Percentiles rank a stretch among this genome's conserved stretches.
These are phyloP conservation scores for Fusarium azukiicola DNA, from an alignment of 2,329 filamentous ascomycete species.

Conservation along the genomic window DNA sequence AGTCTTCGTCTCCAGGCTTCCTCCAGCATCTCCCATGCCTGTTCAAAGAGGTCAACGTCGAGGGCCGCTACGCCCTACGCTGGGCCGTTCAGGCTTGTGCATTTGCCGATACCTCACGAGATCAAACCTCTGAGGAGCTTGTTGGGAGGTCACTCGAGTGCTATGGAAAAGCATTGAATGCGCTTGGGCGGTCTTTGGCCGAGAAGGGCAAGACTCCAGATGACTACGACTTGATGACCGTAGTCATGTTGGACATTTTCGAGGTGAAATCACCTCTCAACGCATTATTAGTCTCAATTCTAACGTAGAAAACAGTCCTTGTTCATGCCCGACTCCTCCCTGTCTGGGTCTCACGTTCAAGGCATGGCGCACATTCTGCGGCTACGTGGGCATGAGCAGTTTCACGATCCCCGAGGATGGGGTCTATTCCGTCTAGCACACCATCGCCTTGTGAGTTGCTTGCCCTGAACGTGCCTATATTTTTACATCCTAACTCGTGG, in stretches of 20 bases:
- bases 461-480: neutral
- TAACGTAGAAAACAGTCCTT: conserved; percentile 53
- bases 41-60: conserved; percentile 63
- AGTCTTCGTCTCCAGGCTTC: conserved; percentile 62
- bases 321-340: conserved; percentile 54
- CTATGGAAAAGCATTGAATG: conserved; percentile 61
- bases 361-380: conserved; percentile 66
- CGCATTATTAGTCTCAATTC: neutral
- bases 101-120: conserved; percentile 59
- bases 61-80: conserved; percentile 61
- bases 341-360: conserved; percentile 60
- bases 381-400: conserved; percentile 59
- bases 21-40: conserved; percentile 63
- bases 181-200: conserved; percentile 58
- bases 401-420: conserved; percentile 63
- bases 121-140: conserved; percentile 45
- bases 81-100: conserved; percentile 63
- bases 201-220: conserved; percentile 59
- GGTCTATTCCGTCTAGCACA: conserved; percentile 64
- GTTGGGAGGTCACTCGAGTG: conserved; percentile 56
- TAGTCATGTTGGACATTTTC: conserved; percentile 65
- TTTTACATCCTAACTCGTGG: fast-evolving
- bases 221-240: conserved; percentile 65
- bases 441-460: conserved; percentile 56
- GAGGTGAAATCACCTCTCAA: conserved; percentile 53